These are phyloP conservation scores for Cladochytrium tenue DNA, from an alignment of 371 early-diverging fungal species.

Conservation along the genomic window DNA sequence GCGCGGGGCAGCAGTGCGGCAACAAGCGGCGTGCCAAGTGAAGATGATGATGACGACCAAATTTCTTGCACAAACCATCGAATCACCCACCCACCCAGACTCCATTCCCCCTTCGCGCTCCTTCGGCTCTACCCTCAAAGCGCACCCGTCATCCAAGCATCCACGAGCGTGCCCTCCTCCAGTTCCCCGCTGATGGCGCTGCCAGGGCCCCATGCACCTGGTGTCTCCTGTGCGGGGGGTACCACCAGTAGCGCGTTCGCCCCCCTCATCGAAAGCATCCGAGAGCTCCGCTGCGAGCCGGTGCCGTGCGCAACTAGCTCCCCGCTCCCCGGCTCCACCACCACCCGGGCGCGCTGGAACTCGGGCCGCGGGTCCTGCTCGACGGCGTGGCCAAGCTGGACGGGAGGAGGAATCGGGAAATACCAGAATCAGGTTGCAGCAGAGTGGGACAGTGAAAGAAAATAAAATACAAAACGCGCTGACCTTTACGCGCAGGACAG, in stretches of 20 bases:
- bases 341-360: slow-evolving; percentile 69
- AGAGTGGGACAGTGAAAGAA: too few relatives aligned
- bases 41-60: too few relatives aligned
- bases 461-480: not conserved
- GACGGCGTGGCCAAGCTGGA: slow-evolving; percentile 53
- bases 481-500: slow-evolving; percentile 67
- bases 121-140: not conserved
- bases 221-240: slow-evolving; percentile 48
- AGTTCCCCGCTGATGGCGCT: not conserved
- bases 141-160: not conserved
- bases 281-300: slow-evolving; percentile 76
- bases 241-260: slow-evolving; percentile 78
- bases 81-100: too few relatives aligned
- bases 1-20: slow-evolving; percentile 17
- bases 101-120: not conserved
- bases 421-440: too few relatives aligned
- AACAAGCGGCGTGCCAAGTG: not conserved
- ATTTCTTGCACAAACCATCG: too few relatives aligned
- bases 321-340: slow-evolving; percentile 32
- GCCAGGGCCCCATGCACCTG: too few relatives aligned
- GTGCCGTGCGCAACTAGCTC: slow-evolving; percentile 66
- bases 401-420: not conserved
- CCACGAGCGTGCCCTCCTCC: not conserved
- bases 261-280: slow-evolving; percentile 74
- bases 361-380: slow-evolving; percentile 81